Conservation (phyloP, 441 rosid genomes). For the Corymbia calophylla region DNA sequence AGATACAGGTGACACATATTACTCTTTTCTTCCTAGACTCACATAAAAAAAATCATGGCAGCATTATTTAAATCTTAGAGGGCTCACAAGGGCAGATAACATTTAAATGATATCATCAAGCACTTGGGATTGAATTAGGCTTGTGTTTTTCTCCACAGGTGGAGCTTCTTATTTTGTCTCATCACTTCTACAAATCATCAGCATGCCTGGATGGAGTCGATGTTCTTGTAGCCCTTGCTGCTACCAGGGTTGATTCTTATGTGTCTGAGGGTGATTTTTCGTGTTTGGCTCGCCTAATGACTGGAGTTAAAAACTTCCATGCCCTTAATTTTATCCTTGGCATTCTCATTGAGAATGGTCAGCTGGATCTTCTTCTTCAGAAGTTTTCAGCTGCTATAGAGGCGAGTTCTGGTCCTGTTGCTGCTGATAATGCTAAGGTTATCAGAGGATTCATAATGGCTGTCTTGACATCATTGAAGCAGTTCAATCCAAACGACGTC, state of each 20-base stretch:
- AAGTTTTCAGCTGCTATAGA: conserved; percentile 94
- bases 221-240: conserved; percentile 96
- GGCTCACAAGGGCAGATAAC: background rate
- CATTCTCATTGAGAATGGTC: conserved; percentile 92
- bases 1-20: background rate
- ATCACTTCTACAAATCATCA: conserved; percentile 97
- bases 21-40: background rate
- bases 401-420: conserved; percentile 37
- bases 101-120: background rate
- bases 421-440: conserved; percentile 53
- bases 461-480: conserved; percentile 90
- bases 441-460: conserved; percentile 97
- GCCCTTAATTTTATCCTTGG: conserved; percentile 94
- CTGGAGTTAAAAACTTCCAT: conserved; percentile 96
- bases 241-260: conserved; percentile 93
- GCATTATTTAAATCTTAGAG: background rate
- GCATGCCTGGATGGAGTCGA: conserved; percentile 99
- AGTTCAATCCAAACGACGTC: conserved; percentile 77
- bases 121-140: background rate
- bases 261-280: conserved; percentile 92
- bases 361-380: conserved; percentile 93
- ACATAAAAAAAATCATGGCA: background rate
- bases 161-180: conserved; percentile 94
- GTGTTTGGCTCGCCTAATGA: conserved; percentile 88
- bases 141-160: conserved; percentile 41